Percentiles rank a stretch among this genome's conserved stretches.
Conservation (phyloP, 306 rosid species). For the Spatholobus suberectus region DNA sequence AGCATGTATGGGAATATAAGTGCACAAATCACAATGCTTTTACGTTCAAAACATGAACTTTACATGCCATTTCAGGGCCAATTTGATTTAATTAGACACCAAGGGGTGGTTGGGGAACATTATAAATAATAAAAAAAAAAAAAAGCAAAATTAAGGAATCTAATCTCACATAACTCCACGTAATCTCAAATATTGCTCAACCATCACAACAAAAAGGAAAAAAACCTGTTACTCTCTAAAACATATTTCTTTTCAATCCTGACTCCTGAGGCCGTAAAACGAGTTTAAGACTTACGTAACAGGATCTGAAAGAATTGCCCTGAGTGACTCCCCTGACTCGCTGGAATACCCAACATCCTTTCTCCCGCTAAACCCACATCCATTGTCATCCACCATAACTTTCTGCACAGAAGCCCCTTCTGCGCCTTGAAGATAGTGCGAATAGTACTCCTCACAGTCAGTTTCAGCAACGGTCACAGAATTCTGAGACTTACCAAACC, state of each 20-base stretch:
- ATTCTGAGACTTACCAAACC: conserved; percentile 64
- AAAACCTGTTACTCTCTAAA: not conserved
- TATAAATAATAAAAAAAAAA: conserved; percentile 1
- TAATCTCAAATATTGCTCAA: conserved; percentile 12
- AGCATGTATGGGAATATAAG: not conserved
- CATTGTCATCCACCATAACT: conserved; percentile 69
- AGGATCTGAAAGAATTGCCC: conserved; percentile 86
- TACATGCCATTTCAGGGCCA: not conserved
- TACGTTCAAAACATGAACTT: not conserved
- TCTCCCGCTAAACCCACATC: conserved; percentile 90
- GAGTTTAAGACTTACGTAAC: conserved; percentile 71
- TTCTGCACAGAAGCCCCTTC: conserved; percentile 78
- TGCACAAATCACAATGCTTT: not conserved
- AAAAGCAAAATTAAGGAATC: not conserved
- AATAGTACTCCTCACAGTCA: conserved; percentile 79
- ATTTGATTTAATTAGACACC: not conserved
- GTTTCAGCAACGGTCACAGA: conserved; percentile 71
- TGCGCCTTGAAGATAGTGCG: conserved; percentile 77
- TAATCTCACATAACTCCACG: not conserved
- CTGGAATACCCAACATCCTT: conserved; percentile 60
- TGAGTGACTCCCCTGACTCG: conserved; percentile 88
- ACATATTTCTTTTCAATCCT: not conserved
- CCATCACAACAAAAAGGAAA: not conserved
- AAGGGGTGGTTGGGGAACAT: not conserved
- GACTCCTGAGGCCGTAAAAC: not conserved